A percentile compares a stretch with the other conserved stretches of the same genome.
These are phyloP conservation scores for Hypoxylon sp. DNA, from an alignment of 2,329 filamentous ascomycete species.

Conservation along the genomic window DNA sequence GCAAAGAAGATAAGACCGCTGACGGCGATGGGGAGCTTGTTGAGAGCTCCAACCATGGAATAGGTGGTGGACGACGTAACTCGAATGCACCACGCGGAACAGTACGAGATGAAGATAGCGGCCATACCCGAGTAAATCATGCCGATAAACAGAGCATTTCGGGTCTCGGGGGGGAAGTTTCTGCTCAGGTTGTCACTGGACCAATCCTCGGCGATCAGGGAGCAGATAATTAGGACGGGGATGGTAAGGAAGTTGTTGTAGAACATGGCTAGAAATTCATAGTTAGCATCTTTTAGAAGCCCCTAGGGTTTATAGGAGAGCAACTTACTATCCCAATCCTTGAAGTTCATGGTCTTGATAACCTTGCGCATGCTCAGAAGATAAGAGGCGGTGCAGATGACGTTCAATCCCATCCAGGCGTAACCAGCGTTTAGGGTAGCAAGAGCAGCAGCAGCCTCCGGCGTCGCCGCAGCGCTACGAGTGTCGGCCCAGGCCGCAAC, in stretches of 20 bases:
- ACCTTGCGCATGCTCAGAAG: slow-evolving; percentile 95
- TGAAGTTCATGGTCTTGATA: slow-evolving; percentile 99
- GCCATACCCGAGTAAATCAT: slow-evolving; percentile 95
- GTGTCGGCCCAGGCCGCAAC: slow-evolving; percentile 98
- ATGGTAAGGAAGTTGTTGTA: slow-evolving; percentile 99
- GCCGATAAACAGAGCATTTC: slow-evolving; percentile 81
- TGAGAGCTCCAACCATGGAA: slow-evolving; percentile 97
- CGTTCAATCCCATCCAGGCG: slow-evolving; percentile 97
- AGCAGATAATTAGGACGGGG: slow-evolving; percentile 84
- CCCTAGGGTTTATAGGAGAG: background rate
- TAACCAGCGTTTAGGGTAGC: slow-evolving; percentile 95
- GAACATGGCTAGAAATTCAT: slow-evolving; percentile 83
- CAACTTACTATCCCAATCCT: slow-evolving; percentile 96
- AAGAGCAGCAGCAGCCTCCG: slow-evolving; percentile 76
- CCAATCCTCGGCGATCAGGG: slow-evolving; percentile 91
- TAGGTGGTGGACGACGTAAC: slow-evolving; percentile 98
- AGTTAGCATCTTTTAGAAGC: slow-evolving; percentile 36
- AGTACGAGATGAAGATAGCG: slow-evolving; percentile 99
- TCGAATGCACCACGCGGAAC: slow-evolving; percentile 97
- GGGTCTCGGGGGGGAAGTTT: slow-evolving; percentile 87
- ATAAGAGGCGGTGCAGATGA: slow-evolving; percentile 91
- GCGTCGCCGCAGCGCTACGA: slow-evolving; percentile 63
- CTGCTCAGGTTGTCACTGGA: slow-evolving; percentile 79
- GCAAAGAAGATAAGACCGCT: slow-evolving; percentile 95
- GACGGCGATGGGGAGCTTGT: slow-evolving; percentile 95